Conservation (phyloP, 306 rosid genomes). For the Cicer chorassanicum region DNA sequence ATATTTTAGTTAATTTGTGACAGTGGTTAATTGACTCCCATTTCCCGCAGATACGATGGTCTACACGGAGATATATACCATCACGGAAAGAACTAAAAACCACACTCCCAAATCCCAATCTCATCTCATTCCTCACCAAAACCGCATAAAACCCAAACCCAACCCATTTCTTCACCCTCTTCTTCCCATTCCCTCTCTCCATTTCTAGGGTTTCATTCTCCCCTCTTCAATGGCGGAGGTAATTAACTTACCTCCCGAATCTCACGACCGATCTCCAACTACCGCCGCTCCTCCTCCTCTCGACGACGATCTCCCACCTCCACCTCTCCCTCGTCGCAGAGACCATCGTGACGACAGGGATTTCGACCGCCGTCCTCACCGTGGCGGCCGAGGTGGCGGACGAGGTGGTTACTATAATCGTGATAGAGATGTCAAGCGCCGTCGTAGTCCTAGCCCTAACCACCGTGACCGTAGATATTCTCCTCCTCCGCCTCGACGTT, state of each 20-base stretch:
- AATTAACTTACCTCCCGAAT: slow-evolving; percentile 72
- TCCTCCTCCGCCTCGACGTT: slow-evolving; percentile 65
- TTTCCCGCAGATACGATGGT: not conserved
- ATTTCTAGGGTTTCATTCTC: slow-evolving; percentile 19
- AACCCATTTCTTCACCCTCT: not conserved
- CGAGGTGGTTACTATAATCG: slow-evolving; percentile 66
- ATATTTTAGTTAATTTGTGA: too few relatives aligned
- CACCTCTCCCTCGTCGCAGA: slow-evolving; percentile 53
- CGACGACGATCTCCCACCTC: slow-evolving; percentile 57
- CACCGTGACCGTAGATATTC: slow-evolving; percentile 84
- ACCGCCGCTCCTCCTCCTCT: slow-evolving; percentile 47
- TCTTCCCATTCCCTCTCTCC: too few relatives aligned
- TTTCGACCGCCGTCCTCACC: slow-evolving; percentile 69
- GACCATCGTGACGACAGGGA: slow-evolving; percentile 79
- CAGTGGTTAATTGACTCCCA: not conserved
- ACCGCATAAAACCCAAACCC: slow-evolving; percentile 21
- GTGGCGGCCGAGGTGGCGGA: slow-evolving; percentile 56
- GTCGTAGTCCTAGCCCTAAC: slow-evolving; percentile 73
- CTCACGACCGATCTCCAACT: slow-evolving; percentile 63
- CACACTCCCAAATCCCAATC: not conserved
- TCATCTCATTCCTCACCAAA: not conserved
- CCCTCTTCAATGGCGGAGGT: slow-evolving; percentile 75
- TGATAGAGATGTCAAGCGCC: slow-evolving; percentile 84
- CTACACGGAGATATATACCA: not conserved
- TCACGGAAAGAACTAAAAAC: not conserved